Evolutionary conservation across 305 asterid species (phyloP).

Genomic region (Rubia peregrina): DNA sequence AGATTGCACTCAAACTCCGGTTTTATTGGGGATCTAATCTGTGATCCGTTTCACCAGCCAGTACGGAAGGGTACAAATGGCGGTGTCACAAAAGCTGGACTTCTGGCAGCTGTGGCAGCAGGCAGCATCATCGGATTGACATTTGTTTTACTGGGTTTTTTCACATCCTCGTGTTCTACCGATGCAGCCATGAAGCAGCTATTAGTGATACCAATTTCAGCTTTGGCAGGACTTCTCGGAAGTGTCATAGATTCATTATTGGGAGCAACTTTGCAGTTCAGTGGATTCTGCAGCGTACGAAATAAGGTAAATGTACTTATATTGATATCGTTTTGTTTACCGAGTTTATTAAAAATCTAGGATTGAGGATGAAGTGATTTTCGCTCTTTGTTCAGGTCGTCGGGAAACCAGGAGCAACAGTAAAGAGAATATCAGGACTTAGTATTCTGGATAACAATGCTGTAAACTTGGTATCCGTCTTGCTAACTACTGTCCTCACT

Average conservation of each 20-base stretch:
- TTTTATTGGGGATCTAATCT: slow-evolving; percentile 5
- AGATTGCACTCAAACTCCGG: not conserved
- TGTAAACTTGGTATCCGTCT: slow-evolving; percentile 66
- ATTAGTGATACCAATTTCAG: slow-evolving; percentile 64
- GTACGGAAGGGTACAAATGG: slow-evolving; percentile 96
- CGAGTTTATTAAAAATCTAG: not conserved
- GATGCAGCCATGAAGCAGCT: slow-evolving; percentile 60
- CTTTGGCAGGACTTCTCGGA: slow-evolving; percentile 76
- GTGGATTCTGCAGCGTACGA: slow-evolving; percentile 82
- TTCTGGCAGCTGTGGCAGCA: slow-evolving; percentile 81
- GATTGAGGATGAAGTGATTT: not conserved
- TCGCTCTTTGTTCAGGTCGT: slow-evolving; percentile 51
- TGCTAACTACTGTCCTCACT: slow-evolving; percentile 49
- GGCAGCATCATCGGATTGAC: slow-evolving; percentile 71
- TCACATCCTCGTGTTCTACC: slow-evolving; percentile 54
- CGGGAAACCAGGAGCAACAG: slow-evolving; percentile 84
- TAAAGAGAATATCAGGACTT: slow-evolving; percentile 76
- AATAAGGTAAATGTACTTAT: slow-evolving; percentile 50
- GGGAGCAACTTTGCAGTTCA: slow-evolving; percentile 93
- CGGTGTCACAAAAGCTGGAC: slow-evolving; percentile 83
- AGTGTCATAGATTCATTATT: slow-evolving; percentile 77
- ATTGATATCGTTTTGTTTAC: not conserved
- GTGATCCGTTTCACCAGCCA: slow-evolving; percentile 40
- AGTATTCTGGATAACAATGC: slow-evolving; percentile 71
- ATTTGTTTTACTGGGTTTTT: slow-evolving; percentile 54